Conservation (phyloP, 2,329 filamentous ascomycete species). For the Corinectria fuckeliana region DNA sequence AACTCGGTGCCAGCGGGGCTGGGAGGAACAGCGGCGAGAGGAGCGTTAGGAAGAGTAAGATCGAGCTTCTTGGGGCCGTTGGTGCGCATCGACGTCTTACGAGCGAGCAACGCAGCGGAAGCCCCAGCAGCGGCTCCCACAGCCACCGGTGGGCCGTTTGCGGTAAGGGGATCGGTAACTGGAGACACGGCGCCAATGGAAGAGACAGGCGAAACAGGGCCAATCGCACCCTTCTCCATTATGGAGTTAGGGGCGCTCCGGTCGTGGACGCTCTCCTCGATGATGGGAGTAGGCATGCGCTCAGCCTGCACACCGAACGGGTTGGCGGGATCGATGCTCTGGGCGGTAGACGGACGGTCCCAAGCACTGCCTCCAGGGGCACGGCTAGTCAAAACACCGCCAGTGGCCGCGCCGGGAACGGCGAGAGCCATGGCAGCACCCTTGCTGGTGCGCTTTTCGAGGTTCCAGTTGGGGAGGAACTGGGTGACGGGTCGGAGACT, state of each 20-base stretch:
- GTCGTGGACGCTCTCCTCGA: constrained; percentile 40
- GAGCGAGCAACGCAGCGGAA: constrained; percentile 50
- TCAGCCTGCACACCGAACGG: constrained; percentile 73
- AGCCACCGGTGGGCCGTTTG: constrained; percentile 48
- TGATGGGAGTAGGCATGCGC: constrained; percentile 51
- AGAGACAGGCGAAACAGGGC: constrained; percentile 9
- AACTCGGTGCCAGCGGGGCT: constrained; percentile 71
- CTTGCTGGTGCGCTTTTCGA: constrained; percentile 59
- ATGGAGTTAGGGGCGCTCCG: constrained; percentile 40
- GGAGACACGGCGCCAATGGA: neutral
- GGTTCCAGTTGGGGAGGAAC: constrained; percentile 70
- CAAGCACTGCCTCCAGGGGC: constrained; percentile 49
- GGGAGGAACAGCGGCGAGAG: constrained; percentile 50
- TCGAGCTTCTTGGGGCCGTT: constrained; percentile 59
- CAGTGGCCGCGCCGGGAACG: constrained; percentile 36
- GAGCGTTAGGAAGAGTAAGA: constrained; percentile 54
- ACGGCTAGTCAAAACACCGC: constrained; percentile 28
- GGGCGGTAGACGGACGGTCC: constrained; percentile 55
- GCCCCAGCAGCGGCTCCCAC: constrained; percentile 41
- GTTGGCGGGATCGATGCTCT: constrained; percentile 64
- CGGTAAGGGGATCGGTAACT: constrained; percentile 36
- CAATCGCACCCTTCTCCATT: constrained; percentile 36
- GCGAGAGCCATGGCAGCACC: constrained; percentile 51
- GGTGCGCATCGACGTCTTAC: constrained; percentile 64
- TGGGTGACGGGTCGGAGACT: constrained; percentile 86